A percentile compares a stretch with the other conserved stretches of the same genome.
Evolutionary conservation across 257 asterid genomes (phyloP).

Genomic region (Ajuga chamaepitys): DNA sequence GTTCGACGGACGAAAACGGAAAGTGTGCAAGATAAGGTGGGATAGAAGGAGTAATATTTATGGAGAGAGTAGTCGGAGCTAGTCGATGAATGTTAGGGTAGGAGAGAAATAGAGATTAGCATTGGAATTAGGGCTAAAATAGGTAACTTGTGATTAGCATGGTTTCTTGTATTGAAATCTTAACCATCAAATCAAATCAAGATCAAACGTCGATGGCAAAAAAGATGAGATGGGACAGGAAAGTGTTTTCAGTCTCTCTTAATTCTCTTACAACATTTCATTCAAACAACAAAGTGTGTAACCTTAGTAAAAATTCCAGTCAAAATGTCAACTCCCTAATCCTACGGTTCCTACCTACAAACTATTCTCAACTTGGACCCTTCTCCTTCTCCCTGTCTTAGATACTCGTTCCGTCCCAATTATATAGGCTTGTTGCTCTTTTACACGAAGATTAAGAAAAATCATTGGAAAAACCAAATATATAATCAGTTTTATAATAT

Average conservation of each 20-base stretch:
- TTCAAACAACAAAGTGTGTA: slow-evolving; percentile 6
- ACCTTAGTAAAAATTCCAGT: slow-evolving; percentile 16
- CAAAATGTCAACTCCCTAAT: slow-evolving; percentile 29
- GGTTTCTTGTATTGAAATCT: slow-evolving; percentile 38
- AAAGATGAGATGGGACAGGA: slow-evolving; percentile 40
- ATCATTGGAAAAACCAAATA: no score
- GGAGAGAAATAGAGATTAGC: background rate
- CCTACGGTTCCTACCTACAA: no score
- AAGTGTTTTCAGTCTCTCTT: slow-evolving; percentile 22
- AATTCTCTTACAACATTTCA: slow-evolving; percentile 5
- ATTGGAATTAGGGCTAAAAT: background rate
- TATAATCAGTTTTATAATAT: no score
- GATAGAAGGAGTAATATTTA: no score
- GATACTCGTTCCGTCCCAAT: no score
- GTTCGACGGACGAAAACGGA: no score
- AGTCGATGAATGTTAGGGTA: no score
- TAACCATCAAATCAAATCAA: slow-evolving; percentile 55
- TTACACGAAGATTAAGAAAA: no score
- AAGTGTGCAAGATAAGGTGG: no score
- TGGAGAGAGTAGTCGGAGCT: no score
- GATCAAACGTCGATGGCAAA: slow-evolving; percentile 21
- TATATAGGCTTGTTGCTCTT: no score
- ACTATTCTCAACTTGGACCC: background rate
- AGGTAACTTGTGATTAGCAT: slow-evolving; percentile 19
- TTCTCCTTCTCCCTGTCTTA: background rate